Evolutionary conservation across 257 asterid genomes (phyloP).

Genomic region (Petunia secreta): DNA sequence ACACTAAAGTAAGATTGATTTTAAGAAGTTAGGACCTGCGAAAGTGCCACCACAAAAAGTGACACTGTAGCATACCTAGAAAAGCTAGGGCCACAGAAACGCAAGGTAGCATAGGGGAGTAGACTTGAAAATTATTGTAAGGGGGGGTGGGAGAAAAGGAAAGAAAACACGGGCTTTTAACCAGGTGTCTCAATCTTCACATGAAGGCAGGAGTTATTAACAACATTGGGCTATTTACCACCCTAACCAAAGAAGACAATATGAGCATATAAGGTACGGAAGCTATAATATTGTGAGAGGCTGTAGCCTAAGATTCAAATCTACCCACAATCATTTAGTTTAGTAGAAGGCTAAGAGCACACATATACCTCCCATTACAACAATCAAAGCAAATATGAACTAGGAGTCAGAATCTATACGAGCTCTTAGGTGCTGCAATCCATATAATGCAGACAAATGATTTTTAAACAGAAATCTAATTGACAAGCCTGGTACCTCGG

Average conservation of each 20-base stretch:
- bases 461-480: slow-evolving; percentile 10
- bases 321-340: not conserved
- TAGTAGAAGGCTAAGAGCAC: not conserved
- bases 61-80: not conserved
- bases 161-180: not conserved
- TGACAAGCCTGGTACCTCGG: slow-evolving; percentile 57
- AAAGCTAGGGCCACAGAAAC: not conserved
- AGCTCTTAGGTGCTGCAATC: not conserved
- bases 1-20: not conserved
- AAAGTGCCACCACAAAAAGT: not conserved
- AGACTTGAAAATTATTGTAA: not conserved
- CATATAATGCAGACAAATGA: not conserved
- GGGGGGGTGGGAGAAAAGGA: not conserved
- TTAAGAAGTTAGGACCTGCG: not conserved
- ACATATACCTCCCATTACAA: not conserved
- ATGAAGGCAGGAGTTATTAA: not conserved
- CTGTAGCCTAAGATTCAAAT: not conserved
- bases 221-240: not conserved
- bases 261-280: not conserved
- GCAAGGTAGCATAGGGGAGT: not conserved
- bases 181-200: not conserved
- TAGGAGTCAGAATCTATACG: not conserved
- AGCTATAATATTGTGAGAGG: not conserved
- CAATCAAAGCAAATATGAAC: not conserved
- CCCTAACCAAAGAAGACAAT: not conserved